Percentiles rank a stretch among this genome's conserved stretches.
Conservation (phyloP, 2,329 filamentous ascomycete genomes). For the Cordyceps tenuipes region DNA sequence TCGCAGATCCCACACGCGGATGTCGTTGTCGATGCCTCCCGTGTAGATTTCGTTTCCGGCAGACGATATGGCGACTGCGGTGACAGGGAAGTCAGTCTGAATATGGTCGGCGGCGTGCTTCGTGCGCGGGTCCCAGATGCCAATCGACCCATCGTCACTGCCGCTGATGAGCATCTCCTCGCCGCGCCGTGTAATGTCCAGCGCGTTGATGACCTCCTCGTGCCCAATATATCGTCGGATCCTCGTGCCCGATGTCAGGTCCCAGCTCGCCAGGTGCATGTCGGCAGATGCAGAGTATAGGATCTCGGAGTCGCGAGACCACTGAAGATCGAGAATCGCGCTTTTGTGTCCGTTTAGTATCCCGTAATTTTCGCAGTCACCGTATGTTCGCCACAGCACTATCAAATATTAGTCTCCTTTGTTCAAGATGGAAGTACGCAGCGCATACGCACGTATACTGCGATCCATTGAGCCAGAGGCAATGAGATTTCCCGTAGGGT, state of each 20-base stretch:
- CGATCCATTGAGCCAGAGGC: conserved; percentile 95
- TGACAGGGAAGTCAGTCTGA: conserved; percentile 85
- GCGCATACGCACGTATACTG: conserved; percentile 60
- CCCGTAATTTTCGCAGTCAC: conserved; percentile 91
- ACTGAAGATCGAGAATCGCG: conserved; percentile 85
- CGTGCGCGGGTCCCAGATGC: conserved; percentile 89
- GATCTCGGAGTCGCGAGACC: conserved; percentile 89
- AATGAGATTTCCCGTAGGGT: conserved; percentile 78
- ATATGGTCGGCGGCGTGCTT: conserved; percentile 85
- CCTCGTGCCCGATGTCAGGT: conserved; percentile 80
- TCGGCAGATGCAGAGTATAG: conserved; percentile 92
- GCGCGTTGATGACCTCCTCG: conserved; percentile 87
- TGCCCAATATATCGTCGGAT: conserved; percentile 90
- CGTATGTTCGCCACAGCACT: conserved; percentile 93
- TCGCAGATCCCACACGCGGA: conserved; percentile 92
- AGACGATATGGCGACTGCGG: conserved; percentile 82
- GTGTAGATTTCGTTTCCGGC: conserved; percentile 93
- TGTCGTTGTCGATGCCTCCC: conserved; percentile 93
- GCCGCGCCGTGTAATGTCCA: conserved; percentile 82
- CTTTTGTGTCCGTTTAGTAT: conserved; percentile 81
- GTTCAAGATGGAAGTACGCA: neutral
- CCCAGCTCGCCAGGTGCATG: conserved; percentile 89
- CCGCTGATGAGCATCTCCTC: conserved; percentile 86
- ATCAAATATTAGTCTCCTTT: conserved; percentile 13
- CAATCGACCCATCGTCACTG: conserved; percentile 88